A percentile compares a stretch with the other conserved stretches of the same genome.
Evolutionary conservation across 768 basidiomycete species (phyloP).

Genomic region (Lactarius sanguifluus): DNA sequence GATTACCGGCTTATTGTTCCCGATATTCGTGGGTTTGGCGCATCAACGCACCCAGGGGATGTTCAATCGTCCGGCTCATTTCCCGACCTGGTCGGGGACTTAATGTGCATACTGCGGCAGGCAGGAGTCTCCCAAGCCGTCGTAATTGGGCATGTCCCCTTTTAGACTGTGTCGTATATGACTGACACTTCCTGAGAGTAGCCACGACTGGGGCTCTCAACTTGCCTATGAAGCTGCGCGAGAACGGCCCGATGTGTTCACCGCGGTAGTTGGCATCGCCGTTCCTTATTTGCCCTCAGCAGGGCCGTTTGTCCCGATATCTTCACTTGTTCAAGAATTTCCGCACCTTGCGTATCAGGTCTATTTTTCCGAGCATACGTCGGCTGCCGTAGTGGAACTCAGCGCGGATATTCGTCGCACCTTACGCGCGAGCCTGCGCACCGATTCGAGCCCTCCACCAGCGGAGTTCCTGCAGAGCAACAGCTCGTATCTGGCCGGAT

Average conservation of each 20-base stretch:
- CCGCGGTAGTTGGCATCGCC: slow-evolving; percentile 55
- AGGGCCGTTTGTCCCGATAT: slow-evolving; percentile 47
- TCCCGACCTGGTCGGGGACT: slow-evolving; percentile 59
- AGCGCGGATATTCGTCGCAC: slow-evolving; percentile 55
- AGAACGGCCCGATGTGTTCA: slow-evolving; percentile 63
- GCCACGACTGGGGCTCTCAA: slow-evolving; percentile 76
- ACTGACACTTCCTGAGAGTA: slow-evolving; percentile 32
- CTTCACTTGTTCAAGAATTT: slow-evolving; percentile 42
- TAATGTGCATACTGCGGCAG: slow-evolving; percentile 59
- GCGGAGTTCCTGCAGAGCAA: slow-evolving; percentile 49
- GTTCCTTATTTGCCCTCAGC: slow-evolving; percentile 64
- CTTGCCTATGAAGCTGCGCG: slow-evolving; percentile 69
- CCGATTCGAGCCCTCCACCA: slow-evolving; percentile 56
- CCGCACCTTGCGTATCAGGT: slow-evolving; percentile 57
- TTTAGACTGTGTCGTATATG: not conserved
- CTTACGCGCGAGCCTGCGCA: slow-evolving; percentile 56
- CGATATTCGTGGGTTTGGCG: slow-evolving; percentile 68
- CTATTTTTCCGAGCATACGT: slow-evolving; percentile 54
- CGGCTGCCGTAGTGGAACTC: slow-evolving; percentile 53
- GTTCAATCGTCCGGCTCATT: slow-evolving; percentile 56
- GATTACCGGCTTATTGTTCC: slow-evolving; percentile 63
- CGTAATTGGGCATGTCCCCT: slow-evolving; percentile 57
- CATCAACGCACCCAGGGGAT: slow-evolving; percentile 65
- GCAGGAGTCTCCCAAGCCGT: slow-evolving; percentile 49
- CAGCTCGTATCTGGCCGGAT: slow-evolving; percentile 54